Evolutionary conservation across 805 yeast genomes (phyloP).

Genomic region (Cyberlindnera galapagoensis): DNA sequence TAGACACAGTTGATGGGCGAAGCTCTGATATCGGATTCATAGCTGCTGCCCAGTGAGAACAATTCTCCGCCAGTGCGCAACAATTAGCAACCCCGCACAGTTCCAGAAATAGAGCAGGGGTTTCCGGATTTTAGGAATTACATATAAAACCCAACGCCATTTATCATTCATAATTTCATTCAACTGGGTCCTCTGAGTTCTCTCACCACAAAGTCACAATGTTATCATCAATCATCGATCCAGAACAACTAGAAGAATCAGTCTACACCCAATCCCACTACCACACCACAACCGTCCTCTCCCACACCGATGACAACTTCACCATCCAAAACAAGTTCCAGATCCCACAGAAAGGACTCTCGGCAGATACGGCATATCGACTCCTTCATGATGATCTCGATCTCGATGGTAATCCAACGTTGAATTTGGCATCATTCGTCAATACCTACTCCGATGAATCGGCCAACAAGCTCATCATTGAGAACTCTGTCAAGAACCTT

Average conservation of each 20-base stretch:
- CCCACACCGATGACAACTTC: conserved; percentile 10
- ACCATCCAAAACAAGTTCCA: conserved; percentile 39
- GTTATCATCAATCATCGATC: conserved; percentile 23
- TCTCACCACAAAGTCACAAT: too few relatives aligned
- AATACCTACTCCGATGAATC: conserved; percentile 60
- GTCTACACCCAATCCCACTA: conserved; percentile 23
- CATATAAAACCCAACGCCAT: too few relatives aligned
- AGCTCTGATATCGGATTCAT: too few relatives aligned
- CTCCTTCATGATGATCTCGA: conserved; percentile 67
- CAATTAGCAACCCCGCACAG: too few relatives aligned
- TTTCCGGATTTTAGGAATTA: too few relatives aligned
- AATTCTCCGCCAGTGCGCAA: too few relatives aligned
- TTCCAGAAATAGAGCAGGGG: too few relatives aligned
- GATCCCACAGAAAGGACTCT: conserved; percentile 52
- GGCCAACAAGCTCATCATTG: conserved; percentile 48
- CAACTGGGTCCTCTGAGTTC: background rate
- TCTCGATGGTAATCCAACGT: conserved; percentile 77
- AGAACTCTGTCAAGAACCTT: conserved; percentile 77
- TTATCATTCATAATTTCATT: background rate
- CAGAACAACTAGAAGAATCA: conserved; percentile 27
- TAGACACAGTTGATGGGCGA: too few relatives aligned
- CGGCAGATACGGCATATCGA: conserved; percentile 47
- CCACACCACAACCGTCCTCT: conserved; percentile 11
- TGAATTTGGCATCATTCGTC: conserved; percentile 86
- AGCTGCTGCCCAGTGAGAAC: too few relatives aligned